Conservation (phyloP, 257 asterid genomes). For the Rehmannia glutinosa region DNA sequence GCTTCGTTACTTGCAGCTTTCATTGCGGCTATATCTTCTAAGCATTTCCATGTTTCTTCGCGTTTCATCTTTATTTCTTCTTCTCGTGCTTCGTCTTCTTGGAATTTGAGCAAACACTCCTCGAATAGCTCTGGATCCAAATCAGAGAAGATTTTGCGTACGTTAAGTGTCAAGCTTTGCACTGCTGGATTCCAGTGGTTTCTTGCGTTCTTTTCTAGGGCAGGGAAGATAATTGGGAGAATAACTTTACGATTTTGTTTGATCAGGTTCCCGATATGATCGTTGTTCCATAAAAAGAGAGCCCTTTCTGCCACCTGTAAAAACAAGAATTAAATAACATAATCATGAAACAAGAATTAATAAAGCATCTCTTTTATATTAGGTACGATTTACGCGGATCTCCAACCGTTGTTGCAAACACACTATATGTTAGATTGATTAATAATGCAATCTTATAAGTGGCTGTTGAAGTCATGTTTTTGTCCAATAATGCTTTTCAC, state of each 20-base stretch:
- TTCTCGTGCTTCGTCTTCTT: conserved; percentile 50
- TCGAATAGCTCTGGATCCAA: conserved; percentile 58
- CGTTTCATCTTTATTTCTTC: conserved; percentile 49
- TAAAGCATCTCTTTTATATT: too few relatives aligned
- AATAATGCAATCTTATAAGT: not conserved
- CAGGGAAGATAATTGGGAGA: conserved; percentile 63
- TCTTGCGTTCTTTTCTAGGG: conserved; percentile 62
- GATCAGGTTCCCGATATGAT: conserved; percentile 63
- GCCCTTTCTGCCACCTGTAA: conserved; percentile 82
- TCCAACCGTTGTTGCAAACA: too few relatives aligned
- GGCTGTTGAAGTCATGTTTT: not conserved
- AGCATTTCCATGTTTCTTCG: conserved; percentile 59
- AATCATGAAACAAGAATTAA: too few relatives aligned
- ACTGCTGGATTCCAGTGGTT: conserved; percentile 79
- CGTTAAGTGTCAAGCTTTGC: conserved; percentile 62
- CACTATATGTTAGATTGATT: not conserved
- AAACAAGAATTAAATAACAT: conserved; percentile 5
- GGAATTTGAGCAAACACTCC: conserved; percentile 53
- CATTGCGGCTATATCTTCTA: conserved; percentile 59
- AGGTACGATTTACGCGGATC: too few relatives aligned
- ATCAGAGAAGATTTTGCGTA: conserved; percentile 62
- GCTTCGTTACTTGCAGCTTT: conserved; percentile 43
- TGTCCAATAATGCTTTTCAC: not conserved
- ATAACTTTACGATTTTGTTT: conserved; percentile 64
- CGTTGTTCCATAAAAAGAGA: conserved; percentile 72